Base-by-base conservation (phyloP, 164 flowering plant genomes). In the Taxillus chinensis region DNA sequence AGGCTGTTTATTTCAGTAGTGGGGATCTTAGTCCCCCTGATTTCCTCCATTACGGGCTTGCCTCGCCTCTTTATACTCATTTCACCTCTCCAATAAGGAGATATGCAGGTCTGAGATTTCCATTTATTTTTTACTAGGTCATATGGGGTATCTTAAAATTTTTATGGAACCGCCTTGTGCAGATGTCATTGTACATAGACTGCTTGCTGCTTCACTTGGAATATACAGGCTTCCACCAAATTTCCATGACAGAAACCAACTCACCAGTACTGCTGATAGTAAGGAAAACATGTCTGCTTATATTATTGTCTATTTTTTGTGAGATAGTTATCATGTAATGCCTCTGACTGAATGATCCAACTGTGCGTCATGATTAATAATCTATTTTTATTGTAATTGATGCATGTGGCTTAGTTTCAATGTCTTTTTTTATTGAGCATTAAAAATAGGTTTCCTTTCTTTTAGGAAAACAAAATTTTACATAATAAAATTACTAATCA, bases 1-100 rank as follows among this genome's bases (percentile, higher is more conserved):
- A 93, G 99, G 99, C 99, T 27, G 99, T 93, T 17, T 93, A 93
- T 71, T 93, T 93, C 80, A 88, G 93, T 74, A 93, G 99, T 73
- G 99, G 99, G 55, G 99, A 93, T 74, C 88, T 93, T 55, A 90
- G 75, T 60, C 90, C 87, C 67, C 89, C 95, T 64, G 99, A 93
- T 72, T 93, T 75, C 69, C 77, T 53, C 70, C 99, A 93, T 78
- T 93, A 90, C 74, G 99, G 99, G 62, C 93, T 93, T 69, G 97
- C 97, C 55, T 76, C 99, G 9, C 89, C 87, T 50, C 68, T 93
- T 9, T 93, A 93, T 72, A 93, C 99, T 42, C 99, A 93, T 73
- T 93, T 93, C 81, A 93, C 99, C 27, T 93, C 99, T 64, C 99
- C 99, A 37, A 93, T 93, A 40, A 75, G 99, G 49, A 82, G 99